Percentiles rank a stretch among this genome's conserved stretches.
phyloP scores from a whole-genome alignment of 371 early-diverging fungal genomes.

The Circinella minor region DNA sequence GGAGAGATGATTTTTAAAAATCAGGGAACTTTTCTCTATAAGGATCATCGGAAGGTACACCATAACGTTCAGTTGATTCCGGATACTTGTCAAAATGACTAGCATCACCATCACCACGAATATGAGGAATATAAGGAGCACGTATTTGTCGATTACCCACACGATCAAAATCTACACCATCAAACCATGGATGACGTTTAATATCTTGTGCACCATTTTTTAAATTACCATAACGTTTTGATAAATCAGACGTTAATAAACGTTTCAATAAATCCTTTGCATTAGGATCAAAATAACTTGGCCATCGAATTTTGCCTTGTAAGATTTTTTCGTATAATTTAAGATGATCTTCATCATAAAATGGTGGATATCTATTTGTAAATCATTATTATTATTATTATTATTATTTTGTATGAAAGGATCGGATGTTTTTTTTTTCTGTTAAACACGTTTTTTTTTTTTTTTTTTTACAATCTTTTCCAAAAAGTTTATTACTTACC shows the following conservation, averaged over 20 bases:
- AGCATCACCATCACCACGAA: constrained; percentile 89
- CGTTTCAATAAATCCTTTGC: constrained; percentile 93
- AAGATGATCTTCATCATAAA: constrained; percentile 96
- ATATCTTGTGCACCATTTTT: constrained; percentile 91
- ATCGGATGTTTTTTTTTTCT: too few species aligned
- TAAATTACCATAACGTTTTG: constrained; percentile 91
- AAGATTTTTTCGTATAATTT: constrained; percentile 95
- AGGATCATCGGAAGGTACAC: constrained; percentile 42
- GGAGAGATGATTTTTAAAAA: constrained; percentile 24
- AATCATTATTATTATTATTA: background rate
- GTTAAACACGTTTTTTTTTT: too few species aligned
- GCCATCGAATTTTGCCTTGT: constrained; percentile 86
- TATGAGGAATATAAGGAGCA: constrained; percentile 91
- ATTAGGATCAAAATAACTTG: constrained; percentile 88
- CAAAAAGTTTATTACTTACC: constrained; percentile 15
- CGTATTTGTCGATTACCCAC: constrained; percentile 77
- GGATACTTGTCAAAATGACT: constrained; percentile 95
- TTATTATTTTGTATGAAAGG: too few species aligned
- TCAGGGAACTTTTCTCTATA: constrained; percentile 39
- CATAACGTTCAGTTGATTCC: constrained; percentile 78
- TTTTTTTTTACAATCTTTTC: too few species aligned
- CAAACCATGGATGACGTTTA: constrained; percentile 95
- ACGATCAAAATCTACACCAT: constrained; percentile 90
- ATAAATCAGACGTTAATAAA: constrained; percentile 85
- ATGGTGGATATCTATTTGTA: constrained; percentile 82